Conservation (phyloP, 2,329 filamentous ascomycete genomes). For the Aaosphaeria arxii region DNA sequence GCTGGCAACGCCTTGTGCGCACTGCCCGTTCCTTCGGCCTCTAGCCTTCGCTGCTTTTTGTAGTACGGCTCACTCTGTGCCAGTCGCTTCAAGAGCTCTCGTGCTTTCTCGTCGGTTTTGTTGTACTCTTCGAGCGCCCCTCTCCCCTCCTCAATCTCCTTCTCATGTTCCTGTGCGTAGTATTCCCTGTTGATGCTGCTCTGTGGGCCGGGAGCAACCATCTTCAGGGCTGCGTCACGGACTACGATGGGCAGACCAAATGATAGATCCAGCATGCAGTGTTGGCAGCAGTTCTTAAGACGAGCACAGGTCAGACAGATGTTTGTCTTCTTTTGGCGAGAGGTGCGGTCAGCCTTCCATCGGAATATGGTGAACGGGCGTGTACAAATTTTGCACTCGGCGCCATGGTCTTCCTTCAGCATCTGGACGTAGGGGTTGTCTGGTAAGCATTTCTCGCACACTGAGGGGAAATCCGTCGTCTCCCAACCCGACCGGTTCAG, state of each 20-base stretch:
- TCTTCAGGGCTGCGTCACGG: conserved; percentile 93
- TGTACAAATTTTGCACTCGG: conserved; percentile 72
- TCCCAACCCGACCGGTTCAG: conserved; percentile 96
- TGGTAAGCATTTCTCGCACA: conserved; percentile 89
- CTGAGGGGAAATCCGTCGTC: conserved; percentile 83
- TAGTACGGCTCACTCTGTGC: conserved; percentile 96
- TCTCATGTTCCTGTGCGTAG: conserved; percentile 96
- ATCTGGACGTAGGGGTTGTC: conserved; percentile 98
- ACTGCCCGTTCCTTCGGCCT: conserved; percentile 50
- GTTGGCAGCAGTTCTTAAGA: conserved; percentile 98
- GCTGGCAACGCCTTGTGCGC: conserved; percentile 44
- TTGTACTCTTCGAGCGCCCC: conserved; percentile 83
- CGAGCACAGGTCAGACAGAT: conserved; percentile 96
- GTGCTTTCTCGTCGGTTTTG: conserved; percentile 94
- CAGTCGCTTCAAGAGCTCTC: conserved; percentile 78
- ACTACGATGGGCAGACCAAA: conserved; percentile 95
- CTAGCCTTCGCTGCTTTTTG: conserved; percentile 76
- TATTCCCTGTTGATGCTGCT: conserved; percentile 95
- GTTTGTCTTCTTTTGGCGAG: conserved; percentile 88
- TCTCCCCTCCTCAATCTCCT: conserved; percentile 87
- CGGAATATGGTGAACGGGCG: conserved; percentile 93
- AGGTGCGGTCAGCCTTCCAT: conserved; percentile 90
- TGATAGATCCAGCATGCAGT: conserved; percentile 95
- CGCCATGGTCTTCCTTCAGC: conserved; percentile 95
- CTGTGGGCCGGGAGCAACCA: conserved; percentile 90